phyloP scores from a whole-genome alignment of 2,329 filamentous ascomycete genomes.

The Colletotrichum cereale region DNA sequence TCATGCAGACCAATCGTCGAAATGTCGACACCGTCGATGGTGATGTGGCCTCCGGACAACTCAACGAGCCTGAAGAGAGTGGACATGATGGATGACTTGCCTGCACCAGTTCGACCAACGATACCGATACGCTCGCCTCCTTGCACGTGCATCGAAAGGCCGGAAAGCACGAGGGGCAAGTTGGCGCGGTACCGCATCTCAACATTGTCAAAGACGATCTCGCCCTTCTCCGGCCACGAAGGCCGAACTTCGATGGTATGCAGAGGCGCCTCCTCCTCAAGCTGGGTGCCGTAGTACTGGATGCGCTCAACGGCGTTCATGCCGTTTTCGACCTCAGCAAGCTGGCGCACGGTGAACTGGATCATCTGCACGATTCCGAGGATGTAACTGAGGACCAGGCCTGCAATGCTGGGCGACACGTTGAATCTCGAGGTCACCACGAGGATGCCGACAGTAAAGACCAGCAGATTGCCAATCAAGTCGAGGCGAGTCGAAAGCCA shows the following conservation, averaged over 20 bases:
- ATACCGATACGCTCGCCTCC: conserved; percentile 86
- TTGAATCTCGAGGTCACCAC: conserved; percentile 92
- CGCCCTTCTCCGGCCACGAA: conserved; percentile 88
- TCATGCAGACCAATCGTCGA: conserved; percentile 80
- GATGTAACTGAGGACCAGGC: conserved; percentile 93
- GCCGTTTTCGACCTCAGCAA: conserved; percentile 96
- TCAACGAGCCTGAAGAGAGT: conserved; percentile 83
- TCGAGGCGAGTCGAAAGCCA: conserved; percentile 92
- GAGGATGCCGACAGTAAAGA: conserved; percentile 89
- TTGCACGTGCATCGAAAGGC: conserved; percentile 77
- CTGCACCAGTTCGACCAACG: conserved; percentile 84
- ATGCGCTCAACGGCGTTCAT: conserved; percentile 97
- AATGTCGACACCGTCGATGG: conserved; percentile 77
- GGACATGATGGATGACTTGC: conserved; percentile 87
- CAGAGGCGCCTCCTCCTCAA: conserved; percentile 90
- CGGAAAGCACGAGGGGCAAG: conserved; percentile 79
- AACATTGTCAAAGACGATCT: conserved; percentile 81
- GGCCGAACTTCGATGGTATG: conserved; percentile 79
- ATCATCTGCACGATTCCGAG: conserved; percentile 94
- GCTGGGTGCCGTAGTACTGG: conserved; percentile 86
- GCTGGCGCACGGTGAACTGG: conserved; percentile 92
- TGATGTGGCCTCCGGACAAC: conserved; percentile 71
- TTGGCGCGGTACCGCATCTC: conserved; percentile 82
- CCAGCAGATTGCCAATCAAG: conserved; percentile 83
- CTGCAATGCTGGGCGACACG: conserved; percentile 85